phyloP scores from a whole-genome alignment of 805 yeast genomes.

The Saccharomycopsis babjevae region DNA sequence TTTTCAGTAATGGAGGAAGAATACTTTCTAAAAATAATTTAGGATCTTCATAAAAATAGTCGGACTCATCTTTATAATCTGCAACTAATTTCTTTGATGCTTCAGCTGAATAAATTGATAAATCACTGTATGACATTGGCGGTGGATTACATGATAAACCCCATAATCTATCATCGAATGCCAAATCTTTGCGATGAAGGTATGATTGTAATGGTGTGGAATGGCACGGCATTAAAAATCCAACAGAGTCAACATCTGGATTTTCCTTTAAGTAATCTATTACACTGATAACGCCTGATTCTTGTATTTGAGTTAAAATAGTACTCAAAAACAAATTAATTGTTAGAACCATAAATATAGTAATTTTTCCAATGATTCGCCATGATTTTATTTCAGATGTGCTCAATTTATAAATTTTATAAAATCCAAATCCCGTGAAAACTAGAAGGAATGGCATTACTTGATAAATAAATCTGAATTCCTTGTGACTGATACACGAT shows the following conservation, averaged over 20 bases:
- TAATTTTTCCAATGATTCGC: slow-evolving; percentile 14
- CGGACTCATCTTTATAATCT: slow-evolving; percentile 77
- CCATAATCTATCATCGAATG: slow-evolving; percentile 44
- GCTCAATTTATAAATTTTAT: neutral
- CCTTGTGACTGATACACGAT: slow-evolving; percentile 73
- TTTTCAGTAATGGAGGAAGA: slow-evolving; percentile 34
- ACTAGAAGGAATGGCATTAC: slow-evolving; percentile 63
- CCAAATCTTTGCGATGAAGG: slow-evolving; percentile 47
- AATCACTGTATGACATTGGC: slow-evolving; percentile 2
- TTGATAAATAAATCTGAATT: slow-evolving; percentile 81
- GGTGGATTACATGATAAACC: slow-evolving; percentile 92
- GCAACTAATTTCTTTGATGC: slow-evolving; percentile 25
- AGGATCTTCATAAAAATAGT: slow-evolving; percentile 65
- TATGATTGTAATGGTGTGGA: slow-evolving; percentile 93
- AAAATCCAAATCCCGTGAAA: slow-evolving; percentile 35
- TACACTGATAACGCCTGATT: slow-evolving; percentile 74
- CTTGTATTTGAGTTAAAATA: slow-evolving; percentile 62
- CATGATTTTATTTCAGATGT: slow-evolving; percentile 2
- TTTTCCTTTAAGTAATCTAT: slow-evolving; percentile 40
- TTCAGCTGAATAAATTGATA: neutral
- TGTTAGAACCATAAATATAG: slow-evolving; percentile 21
- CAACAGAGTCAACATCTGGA: slow-evolving; percentile 40
- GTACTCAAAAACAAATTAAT: slow-evolving; percentile 35
- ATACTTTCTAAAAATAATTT: slow-evolving; percentile 40
- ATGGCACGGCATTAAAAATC: slow-evolving; percentile 92